These are phyloP conservation scores for Colletotrichum simmondsii DNA, from an alignment of 2,329 filamentous ascomycete species.

Conservation along the genomic window DNA sequence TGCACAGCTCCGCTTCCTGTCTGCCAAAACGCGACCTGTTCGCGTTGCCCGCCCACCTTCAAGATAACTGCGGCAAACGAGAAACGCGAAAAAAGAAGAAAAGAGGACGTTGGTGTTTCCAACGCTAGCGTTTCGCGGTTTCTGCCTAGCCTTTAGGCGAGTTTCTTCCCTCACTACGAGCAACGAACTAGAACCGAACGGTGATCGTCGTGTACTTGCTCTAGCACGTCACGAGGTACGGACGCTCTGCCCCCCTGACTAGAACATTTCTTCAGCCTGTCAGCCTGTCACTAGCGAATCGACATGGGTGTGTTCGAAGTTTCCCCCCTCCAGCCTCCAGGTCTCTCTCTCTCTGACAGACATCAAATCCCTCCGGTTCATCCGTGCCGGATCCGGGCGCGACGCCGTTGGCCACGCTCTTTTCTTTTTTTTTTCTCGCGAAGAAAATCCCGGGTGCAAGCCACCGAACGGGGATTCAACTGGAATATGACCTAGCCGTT, in stretches of 20 bases:
- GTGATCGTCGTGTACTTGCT: not conserved
- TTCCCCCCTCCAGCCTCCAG: no score
- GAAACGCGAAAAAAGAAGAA: not conserved
- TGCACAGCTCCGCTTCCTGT: not conserved
- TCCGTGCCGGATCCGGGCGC: constrained; percentile 14
- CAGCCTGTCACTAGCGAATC: not conserved
- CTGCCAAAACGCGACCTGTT: constrained; percentile 8
- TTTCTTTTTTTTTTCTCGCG: not conserved
- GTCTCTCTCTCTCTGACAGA: not conserved
- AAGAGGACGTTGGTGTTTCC: not conserved
- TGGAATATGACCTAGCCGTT: not conserved
- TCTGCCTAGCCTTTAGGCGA: not conserved
- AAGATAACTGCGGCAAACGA: not conserved
- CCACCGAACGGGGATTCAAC: not conserved
- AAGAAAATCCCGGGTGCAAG: constrained; percentile 1
- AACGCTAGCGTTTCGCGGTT: constrained; percentile 22
- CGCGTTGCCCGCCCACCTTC: not conserved
- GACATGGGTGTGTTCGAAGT: not conserved
- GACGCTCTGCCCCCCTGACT: not conserved
- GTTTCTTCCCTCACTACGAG: not conserved
- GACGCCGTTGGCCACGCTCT: constrained; percentile 4
- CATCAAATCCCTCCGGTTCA: not conserved
- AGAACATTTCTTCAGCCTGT: constrained; percentile 11
- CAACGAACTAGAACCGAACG: not conserved
- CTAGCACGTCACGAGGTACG: no score